Evolutionary conservation across 225 moss, liverwort and hornwort species (phyloP), one percentile per base, ranked within the genome.

Genomic region (Antitrichia curtipendula): DNA sequence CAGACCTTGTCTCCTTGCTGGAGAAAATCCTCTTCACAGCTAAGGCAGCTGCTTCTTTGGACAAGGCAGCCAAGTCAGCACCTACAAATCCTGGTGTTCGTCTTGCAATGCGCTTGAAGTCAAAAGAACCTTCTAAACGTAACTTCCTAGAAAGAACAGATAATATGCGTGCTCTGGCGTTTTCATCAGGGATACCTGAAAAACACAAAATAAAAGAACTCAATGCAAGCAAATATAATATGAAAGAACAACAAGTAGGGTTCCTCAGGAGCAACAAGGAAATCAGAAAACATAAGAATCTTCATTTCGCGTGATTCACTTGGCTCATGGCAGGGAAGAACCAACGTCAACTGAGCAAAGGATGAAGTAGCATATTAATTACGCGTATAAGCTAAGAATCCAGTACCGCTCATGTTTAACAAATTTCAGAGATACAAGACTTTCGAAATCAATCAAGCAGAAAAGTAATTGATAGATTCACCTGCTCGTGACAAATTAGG

Each of bases 61-160:
- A 91, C 94, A 98, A 93, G 75, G 98, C 98, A 86, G 95, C 95
- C 82, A 98, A 76, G 87, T 98, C 98, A 71, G 97, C 98, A 86
- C 98, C 98, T 59, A 98, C 98, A 92, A 97, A 98, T 72, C 98
- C 98, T 81, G 97, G 95, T 19, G 98, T 97, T 72, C 95, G 94
- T 90, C 93, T 96, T 62, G 98, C 98, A 84, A 97, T 98, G 74
- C 90, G 97, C 82, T 96, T 95, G 88, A 97, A 98, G 87, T 98
- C 98, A 84, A 97, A 94, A 41, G 97, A 91, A 56, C 98, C 98
- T 88, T 98, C 98, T 85, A 98, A 85, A 49, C 96, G 95, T 49
- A 98, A 53, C 68, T 94, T 96, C 68, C 91, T 93, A 62, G 95
- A 91, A 65, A 97, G 93, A 82, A 96, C 96, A 84, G 92, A 91